Evolutionary conservation across 2,329 filamentous ascomycete species (phyloP).

Genomic region (Scopulariopsis brevicaulis): DNA sequence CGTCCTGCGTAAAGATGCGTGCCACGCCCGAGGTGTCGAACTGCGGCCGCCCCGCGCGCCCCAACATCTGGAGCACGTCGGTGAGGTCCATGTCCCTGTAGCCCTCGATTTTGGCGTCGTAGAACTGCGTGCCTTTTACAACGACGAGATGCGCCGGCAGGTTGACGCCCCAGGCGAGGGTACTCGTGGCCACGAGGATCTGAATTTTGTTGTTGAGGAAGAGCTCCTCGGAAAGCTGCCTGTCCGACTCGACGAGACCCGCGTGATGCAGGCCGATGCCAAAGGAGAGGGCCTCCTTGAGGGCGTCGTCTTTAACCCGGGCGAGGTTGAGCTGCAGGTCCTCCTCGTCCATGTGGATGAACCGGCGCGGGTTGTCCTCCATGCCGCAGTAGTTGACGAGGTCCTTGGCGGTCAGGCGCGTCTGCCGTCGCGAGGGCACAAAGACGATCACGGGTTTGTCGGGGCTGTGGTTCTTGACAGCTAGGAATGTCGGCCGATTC

Average conservation of each 20-base stretch:
- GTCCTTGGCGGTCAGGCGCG: conserved; percentile 87
- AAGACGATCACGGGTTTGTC: conserved; percentile 98
- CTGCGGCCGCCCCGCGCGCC: conserved; percentile 87
- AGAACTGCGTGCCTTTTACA: conserved; percentile 96
- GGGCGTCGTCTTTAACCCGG: conserved; percentile 82
- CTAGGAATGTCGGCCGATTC: conserved; percentile 93
- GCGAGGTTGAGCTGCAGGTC: conserved; percentile 81
- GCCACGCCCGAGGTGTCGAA: conserved; percentile 95
- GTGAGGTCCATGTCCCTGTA: conserved; percentile 99
- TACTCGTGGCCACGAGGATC: conserved; percentile 89
- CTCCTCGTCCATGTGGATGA: conserved; percentile 89
- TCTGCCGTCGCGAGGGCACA: conserved; percentile 90
- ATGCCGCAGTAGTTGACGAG: conserved; percentile 96
- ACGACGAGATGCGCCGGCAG: conserved; percentile 92
- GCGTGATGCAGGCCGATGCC: conserved; percentile 96
- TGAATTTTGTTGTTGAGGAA: conserved; percentile 98
- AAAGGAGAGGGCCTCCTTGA: conserved; percentile 91
- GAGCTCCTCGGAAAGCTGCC: conserved; percentile 83
- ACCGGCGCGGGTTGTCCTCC: conserved; percentile 93
- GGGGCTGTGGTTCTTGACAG: conserved; percentile 92
- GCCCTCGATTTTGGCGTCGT: conserved; percentile 92
- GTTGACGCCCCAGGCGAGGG: conserved; percentile 96
- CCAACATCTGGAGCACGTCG: conserved; percentile 95
- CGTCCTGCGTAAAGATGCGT: conserved; percentile 91
- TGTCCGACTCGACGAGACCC: conserved; percentile 87